phyloP scores from a whole-genome alignment of 495 filamentous ascomycete species.

The Tuber magnatum region DNA sequence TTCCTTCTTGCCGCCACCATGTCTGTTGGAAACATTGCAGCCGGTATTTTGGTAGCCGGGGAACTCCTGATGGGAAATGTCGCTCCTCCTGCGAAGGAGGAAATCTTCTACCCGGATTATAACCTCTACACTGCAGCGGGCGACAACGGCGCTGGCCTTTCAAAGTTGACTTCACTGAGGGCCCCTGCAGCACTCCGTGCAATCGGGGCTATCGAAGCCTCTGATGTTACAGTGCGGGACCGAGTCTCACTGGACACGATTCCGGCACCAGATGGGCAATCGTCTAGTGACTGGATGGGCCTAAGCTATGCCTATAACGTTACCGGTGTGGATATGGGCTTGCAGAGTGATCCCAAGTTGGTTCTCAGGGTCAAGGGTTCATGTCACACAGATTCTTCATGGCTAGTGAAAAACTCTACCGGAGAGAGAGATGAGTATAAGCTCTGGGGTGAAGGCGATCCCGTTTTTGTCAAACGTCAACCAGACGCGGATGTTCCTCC shows the following conservation, averaged over 20 bases:
- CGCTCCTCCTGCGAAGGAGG: neutral
- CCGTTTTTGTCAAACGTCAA: neutral
- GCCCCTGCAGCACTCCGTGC: neutral
- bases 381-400: neutral
- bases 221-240: neutral
- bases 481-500: neutral
- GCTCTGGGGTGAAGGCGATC: neutral
- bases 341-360: neutral
- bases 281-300: neutral
- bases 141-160: neutral
- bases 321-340: neutral
- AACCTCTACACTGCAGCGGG: fast-evolving
- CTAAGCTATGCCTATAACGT: neutral
- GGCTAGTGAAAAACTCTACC: neutral
- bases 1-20: neutral
- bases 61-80: neutral
- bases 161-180: neutral
- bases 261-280: neutral
- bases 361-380: neutral
- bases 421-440: neutral
- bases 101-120: neutral
- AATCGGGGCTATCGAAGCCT: neutral
- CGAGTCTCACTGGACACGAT: neutral
- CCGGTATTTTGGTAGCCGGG: neutral
- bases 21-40: neutral